Evolutionary conservation across 2,329 filamentous ascomycete species (phyloP), one percentile per base, ranked within the genome.

Genomic region (Hymenoscyphus infarciens): DNA sequence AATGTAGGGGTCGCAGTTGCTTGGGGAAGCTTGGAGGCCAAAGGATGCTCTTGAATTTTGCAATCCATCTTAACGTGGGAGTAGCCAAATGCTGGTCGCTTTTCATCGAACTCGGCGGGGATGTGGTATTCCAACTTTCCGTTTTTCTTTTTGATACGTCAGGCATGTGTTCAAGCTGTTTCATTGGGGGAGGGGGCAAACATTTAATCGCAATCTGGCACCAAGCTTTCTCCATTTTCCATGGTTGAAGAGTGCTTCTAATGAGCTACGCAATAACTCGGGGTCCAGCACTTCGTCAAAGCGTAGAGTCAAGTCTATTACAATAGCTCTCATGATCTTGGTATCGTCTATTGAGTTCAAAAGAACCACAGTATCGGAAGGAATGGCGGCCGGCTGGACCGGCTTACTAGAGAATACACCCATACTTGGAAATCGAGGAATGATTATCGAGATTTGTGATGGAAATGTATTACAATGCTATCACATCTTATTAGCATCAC

Each of bases 211-310:
- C 31, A 82, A 52, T 19, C 80, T 74, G n/a, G 75, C 80, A 0
- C 80, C 79, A 1, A 82, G 66, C 65, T 80, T 79, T 29, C 74
- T 74, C 80, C 80, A 82, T 39, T 77, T 76, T 6, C 75, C 76
- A 25, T 74, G 74, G 31, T 75, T 72, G 4, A 80, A 64, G n/a
- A 82, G 66, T 29, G 70, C 71, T 22, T 71, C 70, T 11, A 81
- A 65, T 1, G 77, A 70, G 2, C 59, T 35, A 15, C 72, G 69
- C 19, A 82, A 70, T 57, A 74, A 77, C 5, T 76, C 66, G 4
- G 72, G 64, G 55, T 81, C 78, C 2, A 82, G 71, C 1, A 80
- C 76, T 64, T 80, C 74, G 59, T 80, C 74, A 59, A 80, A 80
- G 1, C 72, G 68, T 64, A 79, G 57, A n/a, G 59, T 67, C 22